These are phyloP conservation scores for Rubroshorea leprosula DNA, from an alignment of 345 rosid species.

Conservation along the genomic window DNA sequence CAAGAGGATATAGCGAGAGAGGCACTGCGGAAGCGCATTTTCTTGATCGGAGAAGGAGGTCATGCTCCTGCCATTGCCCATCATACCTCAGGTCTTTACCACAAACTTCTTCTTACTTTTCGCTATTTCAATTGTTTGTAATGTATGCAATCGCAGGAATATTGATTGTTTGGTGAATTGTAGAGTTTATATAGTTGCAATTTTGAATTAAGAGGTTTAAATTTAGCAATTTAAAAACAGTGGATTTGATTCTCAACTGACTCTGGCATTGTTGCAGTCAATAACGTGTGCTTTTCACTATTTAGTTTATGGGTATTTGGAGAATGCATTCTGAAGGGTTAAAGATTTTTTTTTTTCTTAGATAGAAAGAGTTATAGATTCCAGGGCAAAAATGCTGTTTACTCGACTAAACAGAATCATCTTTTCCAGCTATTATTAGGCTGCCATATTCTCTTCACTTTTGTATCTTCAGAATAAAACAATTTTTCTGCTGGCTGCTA, in stretches of 20 bases:
- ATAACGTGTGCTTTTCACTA: too few species aligned
- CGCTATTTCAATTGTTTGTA: too few species aligned
- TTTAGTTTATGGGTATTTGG: neutral
- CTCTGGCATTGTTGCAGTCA: too few species aligned
- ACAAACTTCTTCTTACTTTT: too few species aligned
- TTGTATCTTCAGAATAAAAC: neutral
- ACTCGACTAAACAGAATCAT: neutral
- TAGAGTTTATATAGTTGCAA: too few species aligned
- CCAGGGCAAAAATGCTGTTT: neutral
- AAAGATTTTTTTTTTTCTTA: too few species aligned
- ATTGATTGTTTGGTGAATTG: too few species aligned
- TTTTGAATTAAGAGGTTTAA: too few species aligned
- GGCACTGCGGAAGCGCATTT: conserved; percentile 75
- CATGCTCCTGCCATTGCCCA: conserved; percentile 81
- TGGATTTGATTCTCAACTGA: neutral
- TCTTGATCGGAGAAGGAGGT: conserved; percentile 86
- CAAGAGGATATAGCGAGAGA: conserved; percentile 49
- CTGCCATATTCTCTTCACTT: too few species aligned
- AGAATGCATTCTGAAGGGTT: neutral
- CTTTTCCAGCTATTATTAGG: neutral
- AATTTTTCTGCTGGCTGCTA: neutral
- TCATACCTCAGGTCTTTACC: conserved; percentile 86
- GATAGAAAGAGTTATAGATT: neutral
- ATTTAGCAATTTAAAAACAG: too few species aligned
- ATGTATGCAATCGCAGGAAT: too few species aligned